A percentile compares a stretch with the other conserved stretches of the same genome.
phyloP scores from a whole-genome alignment of 495 filamentous ascomycete genomes.

The Jackrogersella minutella region DNA sequence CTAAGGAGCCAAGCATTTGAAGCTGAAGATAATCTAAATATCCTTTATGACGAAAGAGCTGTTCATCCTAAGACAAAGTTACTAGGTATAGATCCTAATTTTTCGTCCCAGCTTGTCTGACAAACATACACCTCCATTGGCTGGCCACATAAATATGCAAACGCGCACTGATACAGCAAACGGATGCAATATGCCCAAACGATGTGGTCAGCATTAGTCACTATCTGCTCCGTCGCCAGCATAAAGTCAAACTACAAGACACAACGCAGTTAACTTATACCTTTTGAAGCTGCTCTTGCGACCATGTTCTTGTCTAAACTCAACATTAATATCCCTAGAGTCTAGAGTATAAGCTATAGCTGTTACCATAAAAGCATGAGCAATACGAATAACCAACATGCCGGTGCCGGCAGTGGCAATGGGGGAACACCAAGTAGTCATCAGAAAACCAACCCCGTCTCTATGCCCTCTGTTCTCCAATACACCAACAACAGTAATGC shows the following conservation, averaged over 20 bases:
- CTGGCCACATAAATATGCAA: slow-evolving; percentile 7
- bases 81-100: not conserved
- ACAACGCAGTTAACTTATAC: not conserved
- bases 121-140: slow-evolving; percentile 1
- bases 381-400: not conserved
- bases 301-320: not conserved
- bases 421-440: not conserved
- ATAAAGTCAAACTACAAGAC: not conserved
- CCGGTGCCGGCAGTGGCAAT: not conserved
- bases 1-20: not conserved
- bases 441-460: not conserved
- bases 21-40: not conserved
- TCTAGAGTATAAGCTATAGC: not conserved
- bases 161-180: slow-evolving; percentile 21
- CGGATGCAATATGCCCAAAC: slow-evolving; percentile 17
- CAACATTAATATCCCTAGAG: not conserved
- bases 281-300: not conserved
- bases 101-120: not conserved
- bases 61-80: not conserved
- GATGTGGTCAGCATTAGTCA: not conserved
- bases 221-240: not conserved
- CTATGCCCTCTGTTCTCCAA: not conserved
- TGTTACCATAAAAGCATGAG: not conserved
- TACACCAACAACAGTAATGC: not conserved
- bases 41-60: not conserved